These are phyloP conservation scores for Pichia scutulata DNA, from an alignment of 805 yeast genomes.

Conservation along the genomic window DNA sequence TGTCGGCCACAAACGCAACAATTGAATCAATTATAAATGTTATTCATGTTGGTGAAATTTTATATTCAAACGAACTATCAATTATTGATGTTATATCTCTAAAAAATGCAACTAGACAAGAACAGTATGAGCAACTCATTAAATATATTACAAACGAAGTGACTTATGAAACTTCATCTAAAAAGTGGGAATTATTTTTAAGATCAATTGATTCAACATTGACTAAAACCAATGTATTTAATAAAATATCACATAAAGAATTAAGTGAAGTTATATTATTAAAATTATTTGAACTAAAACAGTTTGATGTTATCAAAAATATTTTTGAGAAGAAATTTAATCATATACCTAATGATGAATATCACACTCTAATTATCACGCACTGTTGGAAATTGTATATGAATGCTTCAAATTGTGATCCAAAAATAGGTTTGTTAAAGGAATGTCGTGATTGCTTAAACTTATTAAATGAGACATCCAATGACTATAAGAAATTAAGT, in stretches of 20 bases:
- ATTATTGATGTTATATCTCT: constrained; percentile 20
- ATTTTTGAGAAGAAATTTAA: constrained; percentile 17
- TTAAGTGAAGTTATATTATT: constrained; percentile 19
- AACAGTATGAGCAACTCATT: constrained; percentile 21
- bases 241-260: constrained; percentile 15
- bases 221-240: constrained; percentile 21
- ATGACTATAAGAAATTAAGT: constrained; percentile 6
- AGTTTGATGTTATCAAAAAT: constrained; percentile 14
- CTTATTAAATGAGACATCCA: constrained; percentile 9
- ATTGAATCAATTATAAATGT: constrained; percentile 13
- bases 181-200: constrained; percentile 21
- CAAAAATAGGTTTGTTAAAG: constrained; percentile 21
- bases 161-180: constrained; percentile 10
- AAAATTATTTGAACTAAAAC: constrained; percentile 18
- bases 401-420: constrained; percentile 25
- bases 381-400: constrained; percentile 24
- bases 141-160: constrained; percentile 24
- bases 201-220: constrained; percentile 25
- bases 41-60: constrained; percentile 25
- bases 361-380: constrained; percentile 10
- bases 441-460: constrained; percentile 16
- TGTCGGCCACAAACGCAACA: constrained; percentile 9
- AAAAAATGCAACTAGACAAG: constrained; percentile 10
- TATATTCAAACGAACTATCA: constrained; percentile 22
- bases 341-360: constrained; percentile 10